phyloP scores from a whole-genome alignment of 2,329 filamentous ascomycete species.

The Neofusicoccum sp. region DNA sequence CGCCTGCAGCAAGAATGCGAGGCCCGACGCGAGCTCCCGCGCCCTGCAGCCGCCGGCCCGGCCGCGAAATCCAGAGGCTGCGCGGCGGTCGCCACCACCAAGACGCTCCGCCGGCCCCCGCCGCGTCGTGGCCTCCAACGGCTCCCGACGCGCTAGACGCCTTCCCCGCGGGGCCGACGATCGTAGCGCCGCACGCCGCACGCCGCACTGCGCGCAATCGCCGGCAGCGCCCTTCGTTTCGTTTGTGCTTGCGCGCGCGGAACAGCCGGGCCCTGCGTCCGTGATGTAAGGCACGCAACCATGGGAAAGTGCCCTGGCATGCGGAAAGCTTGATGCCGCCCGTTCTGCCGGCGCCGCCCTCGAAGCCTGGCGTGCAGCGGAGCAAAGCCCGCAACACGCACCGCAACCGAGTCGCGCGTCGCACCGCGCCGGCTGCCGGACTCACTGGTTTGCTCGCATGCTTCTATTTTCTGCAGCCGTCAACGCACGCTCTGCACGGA shows the following conservation, averaged over 20 bases:
- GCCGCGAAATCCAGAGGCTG: not conserved
- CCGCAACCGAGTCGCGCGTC: not conserved
- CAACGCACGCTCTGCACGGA: not conserved
- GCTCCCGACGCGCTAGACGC: not conserved
- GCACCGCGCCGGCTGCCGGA: not conserved
- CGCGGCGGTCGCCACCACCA: conserved; percentile 7
- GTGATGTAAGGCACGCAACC: conserved; percentile 3
- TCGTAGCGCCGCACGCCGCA: not conserved
- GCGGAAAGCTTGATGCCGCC: conserved; percentile 10
- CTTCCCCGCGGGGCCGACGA: conserved; percentile 12
- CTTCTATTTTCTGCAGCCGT: conserved; percentile 2
- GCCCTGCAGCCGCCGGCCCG: not conserved
- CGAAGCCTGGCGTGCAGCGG: not conserved
- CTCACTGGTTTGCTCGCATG: not conserved
- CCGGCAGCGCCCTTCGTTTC: too few relatives aligned
- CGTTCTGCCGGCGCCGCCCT: conserved; percentile 8
- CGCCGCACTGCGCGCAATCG: not conserved
- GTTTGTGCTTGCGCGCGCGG: too few relatives aligned
- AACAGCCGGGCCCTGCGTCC: not conserved
- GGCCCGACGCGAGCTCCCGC: not conserved
- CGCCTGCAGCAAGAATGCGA: conserved; percentile 11
- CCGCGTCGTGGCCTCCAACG: not conserved
- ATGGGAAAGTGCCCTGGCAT: conserved; percentile 12
- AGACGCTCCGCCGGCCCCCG: not conserved
- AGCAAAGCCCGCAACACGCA: not conserved